Evolutionary conservation across 1,284 basidiomycete species (phyloP).

Genomic region (Marasmius oreades): DNA sequence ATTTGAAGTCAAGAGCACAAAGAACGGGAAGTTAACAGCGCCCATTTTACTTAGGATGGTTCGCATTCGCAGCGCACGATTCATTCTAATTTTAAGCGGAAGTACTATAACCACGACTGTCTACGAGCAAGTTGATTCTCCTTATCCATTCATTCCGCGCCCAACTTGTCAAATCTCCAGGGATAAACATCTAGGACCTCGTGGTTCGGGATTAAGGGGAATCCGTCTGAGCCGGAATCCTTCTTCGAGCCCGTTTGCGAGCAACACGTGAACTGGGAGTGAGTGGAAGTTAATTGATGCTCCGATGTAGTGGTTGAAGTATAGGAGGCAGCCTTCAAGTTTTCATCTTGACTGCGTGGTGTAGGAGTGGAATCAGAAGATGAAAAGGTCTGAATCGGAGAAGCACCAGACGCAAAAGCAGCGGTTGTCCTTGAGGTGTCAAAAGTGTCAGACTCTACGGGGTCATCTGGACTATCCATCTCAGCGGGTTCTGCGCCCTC

Average conservation of each 20-base stretch:
- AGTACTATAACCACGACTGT: too few species aligned
- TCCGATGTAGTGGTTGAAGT: background rate
- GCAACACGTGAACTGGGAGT: background rate
- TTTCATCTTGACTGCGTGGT: too few species aligned
- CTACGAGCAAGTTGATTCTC: too few species aligned
- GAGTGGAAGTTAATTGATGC: background rate
- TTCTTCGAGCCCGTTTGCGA: background rate
- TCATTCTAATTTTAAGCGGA: too few species aligned
- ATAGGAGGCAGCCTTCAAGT: too few species aligned
- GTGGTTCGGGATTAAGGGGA: background rate
- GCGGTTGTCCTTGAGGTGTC: background rate
- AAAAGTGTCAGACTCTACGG: background rate
- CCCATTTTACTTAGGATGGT: too few species aligned
- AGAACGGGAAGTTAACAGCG: too few species aligned
- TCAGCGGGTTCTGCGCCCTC: background rate
- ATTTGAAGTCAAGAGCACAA: too few species aligned
- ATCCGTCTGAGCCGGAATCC: background rate
- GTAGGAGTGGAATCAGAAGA: too few species aligned
- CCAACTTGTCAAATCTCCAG: background rate
- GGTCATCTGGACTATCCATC: background rate
- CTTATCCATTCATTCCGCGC: too few species aligned
- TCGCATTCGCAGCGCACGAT: too few species aligned
- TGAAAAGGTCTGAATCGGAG: too few species aligned
- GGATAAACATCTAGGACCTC: background rate
- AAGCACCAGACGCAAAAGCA: background rate